phyloP scores from a whole-genome alignment of 768 basidiomycete species.

The Leucosporidium yakuticum region DNA sequence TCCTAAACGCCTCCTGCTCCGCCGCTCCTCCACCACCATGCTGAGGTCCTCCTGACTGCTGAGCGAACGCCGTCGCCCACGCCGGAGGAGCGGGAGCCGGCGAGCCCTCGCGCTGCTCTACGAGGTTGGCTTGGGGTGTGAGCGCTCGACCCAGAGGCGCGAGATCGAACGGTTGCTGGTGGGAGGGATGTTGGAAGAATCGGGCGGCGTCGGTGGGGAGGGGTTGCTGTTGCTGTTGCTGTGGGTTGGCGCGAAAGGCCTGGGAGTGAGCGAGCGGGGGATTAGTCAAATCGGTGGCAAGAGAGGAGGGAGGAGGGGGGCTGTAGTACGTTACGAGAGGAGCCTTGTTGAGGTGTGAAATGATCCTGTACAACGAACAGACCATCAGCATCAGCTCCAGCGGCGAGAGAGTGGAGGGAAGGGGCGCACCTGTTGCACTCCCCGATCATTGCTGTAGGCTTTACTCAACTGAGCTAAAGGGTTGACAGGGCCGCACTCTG shows the following conservation, averaged over 20 bases:
- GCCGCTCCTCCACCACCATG: neutral
- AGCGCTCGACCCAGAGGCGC: constrained; percentile 17
- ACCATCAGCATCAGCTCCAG: neutral
- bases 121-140: neutral
- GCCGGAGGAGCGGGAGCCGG: constrained; percentile 14
- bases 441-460: constrained; percentile 70
- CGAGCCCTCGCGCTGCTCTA: neutral
- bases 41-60: neutral
- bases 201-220: constrained; percentile 9
- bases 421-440: constrained; percentile 62
- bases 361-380: neutral
- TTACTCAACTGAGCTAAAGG: constrained; percentile 73
- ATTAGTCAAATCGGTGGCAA: constrained; percentile 30
- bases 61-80: constrained; percentile 35
- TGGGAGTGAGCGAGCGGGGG: neutral
- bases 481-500: constrained; percentile 82
- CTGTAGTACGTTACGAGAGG: constrained; percentile 50
- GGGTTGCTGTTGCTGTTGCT: constrained; percentile 3
- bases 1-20: constrained; percentile 20
- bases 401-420: neutral
- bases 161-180: constrained; percentile 30
- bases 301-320: constrained; percentile 35
- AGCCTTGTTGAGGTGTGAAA: constrained; percentile 50
- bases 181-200: constrained; percentile 14
- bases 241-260: constrained; percentile 1